phyloP scores from a whole-genome alignment of 75 land plant species.

The Isoetes taiwanensis region DNA sequence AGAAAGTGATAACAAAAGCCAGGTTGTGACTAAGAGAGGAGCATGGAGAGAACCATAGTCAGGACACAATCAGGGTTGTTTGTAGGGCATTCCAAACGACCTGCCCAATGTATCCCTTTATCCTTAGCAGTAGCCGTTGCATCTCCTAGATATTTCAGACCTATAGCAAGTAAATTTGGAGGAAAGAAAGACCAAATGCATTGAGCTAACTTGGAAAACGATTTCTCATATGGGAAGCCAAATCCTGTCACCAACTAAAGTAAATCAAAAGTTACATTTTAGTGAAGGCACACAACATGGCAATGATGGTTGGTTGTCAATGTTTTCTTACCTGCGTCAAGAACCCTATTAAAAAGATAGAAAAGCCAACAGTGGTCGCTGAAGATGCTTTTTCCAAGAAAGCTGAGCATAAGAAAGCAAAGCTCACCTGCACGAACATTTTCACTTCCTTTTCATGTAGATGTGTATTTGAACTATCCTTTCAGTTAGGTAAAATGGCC shows the following conservation, averaged over 20 bases:
- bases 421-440: slow-evolving; percentile 35
- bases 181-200: slow-evolving; percentile 77
- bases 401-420: slow-evolving; percentile 85
- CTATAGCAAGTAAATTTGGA: slow-evolving; percentile 75
- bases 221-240: slow-evolving; percentile 60
- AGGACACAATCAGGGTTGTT: slow-evolving; percentile 53
- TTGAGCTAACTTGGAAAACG: slow-evolving; percentile 18
- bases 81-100: slow-evolving; percentile 47
- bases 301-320: too few species aligned
- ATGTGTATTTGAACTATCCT: too few species aligned
- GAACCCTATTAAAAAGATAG: slow-evolving; percentile 65
- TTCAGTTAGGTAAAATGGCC: too few species aligned
- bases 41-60: slow-evolving; percentile 38
- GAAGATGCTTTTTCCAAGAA: slow-evolving; percentile 83
- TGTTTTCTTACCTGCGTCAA: slow-evolving; percentile 87
- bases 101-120: slow-evolving; percentile 64
- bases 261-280: too few species aligned
- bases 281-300: too few species aligned
- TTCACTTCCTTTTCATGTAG: too few species aligned
- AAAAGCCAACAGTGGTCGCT: slow-evolving; percentile 71
- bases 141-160: slow-evolving; percentile 44
- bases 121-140: slow-evolving; percentile 59
- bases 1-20: not conserved
- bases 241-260: slow-evolving; percentile 69
- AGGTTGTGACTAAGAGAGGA: not conserved